Conservation (phyloP, 306 rosid species). For the Oemleria cerasiformis region DNA sequence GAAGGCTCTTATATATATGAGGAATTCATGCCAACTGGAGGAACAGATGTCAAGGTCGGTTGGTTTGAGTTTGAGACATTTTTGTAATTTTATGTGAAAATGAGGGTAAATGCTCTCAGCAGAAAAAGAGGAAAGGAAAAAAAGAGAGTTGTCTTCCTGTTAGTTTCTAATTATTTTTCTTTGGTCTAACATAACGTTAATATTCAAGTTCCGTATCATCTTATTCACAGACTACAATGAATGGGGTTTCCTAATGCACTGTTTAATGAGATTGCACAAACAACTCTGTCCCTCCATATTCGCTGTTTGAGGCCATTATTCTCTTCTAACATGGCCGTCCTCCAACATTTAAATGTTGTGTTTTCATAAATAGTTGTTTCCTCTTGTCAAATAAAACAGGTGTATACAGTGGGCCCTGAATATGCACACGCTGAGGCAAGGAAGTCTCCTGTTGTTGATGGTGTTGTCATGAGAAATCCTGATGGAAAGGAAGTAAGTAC, state of each 20-base stretch:
- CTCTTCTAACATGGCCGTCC: neutral
- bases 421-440: constrained; percentile 99
- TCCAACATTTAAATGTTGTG: neutral
- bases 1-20: constrained; percentile 97
- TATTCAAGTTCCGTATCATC: neutral
- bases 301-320: neutral
- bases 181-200: neutral
- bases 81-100: neutral
- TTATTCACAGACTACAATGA: neutral
- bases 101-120: neutral
- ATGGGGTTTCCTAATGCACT: neutral
- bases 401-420: constrained; percentile 96
- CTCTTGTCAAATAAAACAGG: constrained; percentile 51
- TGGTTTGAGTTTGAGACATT: constrained; percentile 22
- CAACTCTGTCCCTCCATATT: neutral
- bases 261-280: neutral
- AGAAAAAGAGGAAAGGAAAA: neutral
- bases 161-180: neutral
- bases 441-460: constrained; percentile 99
- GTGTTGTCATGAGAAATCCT: constrained; percentile 98
- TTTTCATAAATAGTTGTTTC: constrained; percentile 17
- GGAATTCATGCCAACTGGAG: constrained; percentile 98
- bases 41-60: constrained; percentile 97
- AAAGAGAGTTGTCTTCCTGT: neutral
- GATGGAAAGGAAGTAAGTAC: constrained; percentile 95